Evolutionary conservation across 805 yeast genomes (phyloP), one percentile per base, ranked within the genome.

Genomic region (Priceomyces castillae): DNA sequence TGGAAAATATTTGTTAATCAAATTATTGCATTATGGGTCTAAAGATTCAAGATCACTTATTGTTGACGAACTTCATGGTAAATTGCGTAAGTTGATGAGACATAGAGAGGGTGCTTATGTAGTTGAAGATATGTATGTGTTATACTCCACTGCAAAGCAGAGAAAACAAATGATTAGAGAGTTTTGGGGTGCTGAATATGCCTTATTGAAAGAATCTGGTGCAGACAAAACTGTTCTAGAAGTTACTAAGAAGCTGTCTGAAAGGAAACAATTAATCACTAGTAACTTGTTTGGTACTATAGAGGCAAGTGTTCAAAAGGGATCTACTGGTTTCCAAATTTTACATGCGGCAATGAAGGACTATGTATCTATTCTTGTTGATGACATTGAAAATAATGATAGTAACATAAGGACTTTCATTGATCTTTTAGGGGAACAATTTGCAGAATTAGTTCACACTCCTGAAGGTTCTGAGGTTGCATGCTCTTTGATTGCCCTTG

Each of bases 31-130:
- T 67, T 92, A 92, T 65, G 99, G 99, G 5, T 78, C 92, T 5
- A 88, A 83, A 59, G 82, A 83, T 23, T 81, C 90, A 1, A 78
- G 96, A 56, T 84, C 81, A 42, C 53, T 80, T 30, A 84, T 92
- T 44, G 75, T 90, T 44, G 77, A 84, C 58, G 97, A 90, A 68
- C 75, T 92, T 52, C 96, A 90, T 59, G 99, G 99, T 39, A 83
- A 84, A 55, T 78, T 88, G 57, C 78, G 97, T 63, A 92, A 89
- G 67, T 73, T 92, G 46, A 89, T 92, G 94, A 82, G 95, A 73
- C 97, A 92, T 69, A 84, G 86, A 70, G 98, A 92, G 74, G 99
- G 97, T 67, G 98, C 98, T 11, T 90, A 92, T 58, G 98, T 92
- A 31, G 90, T 90, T 51, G 98, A 92, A 67, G 99, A 92, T 73